These are phyloP conservation scores for Skeletonema costatum DNA, from an alignment of 108 stramenopile species.

Conservation along the genomic window DNA sequence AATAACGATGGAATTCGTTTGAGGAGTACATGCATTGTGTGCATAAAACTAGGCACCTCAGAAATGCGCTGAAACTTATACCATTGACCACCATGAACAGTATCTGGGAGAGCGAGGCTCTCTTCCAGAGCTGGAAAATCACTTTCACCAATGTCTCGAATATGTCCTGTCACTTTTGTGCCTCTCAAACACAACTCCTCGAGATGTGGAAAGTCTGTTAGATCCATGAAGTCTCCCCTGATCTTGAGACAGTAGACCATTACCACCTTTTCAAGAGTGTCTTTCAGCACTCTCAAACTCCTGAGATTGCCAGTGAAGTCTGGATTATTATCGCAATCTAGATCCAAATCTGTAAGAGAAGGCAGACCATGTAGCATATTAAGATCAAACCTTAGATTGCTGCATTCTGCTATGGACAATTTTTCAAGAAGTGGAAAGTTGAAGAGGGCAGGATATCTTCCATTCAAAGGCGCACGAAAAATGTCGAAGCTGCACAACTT, in stretches of 20 bases:
- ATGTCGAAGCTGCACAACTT: neutral
- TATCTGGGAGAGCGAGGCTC: neutral
- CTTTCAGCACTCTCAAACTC: slow-evolving; percentile 1
- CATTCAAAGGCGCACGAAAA: neutral
- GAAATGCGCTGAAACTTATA: neutral
- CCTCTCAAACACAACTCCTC: neutral
- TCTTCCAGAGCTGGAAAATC: neutral
- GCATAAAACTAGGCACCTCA: neutral
- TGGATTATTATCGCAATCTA: neutral
- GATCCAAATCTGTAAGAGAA: neutral
- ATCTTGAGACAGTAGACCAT: neutral
- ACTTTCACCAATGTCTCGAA: neutral
- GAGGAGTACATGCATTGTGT: no score
- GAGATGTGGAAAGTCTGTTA: slow-evolving; percentile 15
- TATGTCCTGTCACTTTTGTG: neutral
- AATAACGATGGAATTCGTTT: no score
- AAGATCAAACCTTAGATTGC: neutral
- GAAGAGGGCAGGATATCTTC: slow-evolving; percentile 1
- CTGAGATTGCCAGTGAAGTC: neutral
- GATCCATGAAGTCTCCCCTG: slow-evolving; percentile 7
- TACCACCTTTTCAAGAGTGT: neutral
- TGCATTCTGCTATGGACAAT: neutral
- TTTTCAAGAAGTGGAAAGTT: neutral
- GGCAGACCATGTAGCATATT: slow-evolving; percentile 1
- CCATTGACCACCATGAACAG: neutral